These are phyloP conservation scores for Tetraselmis chui DNA, from an alignment of 139 green algal genomes.

Conservation along the genomic window DNA sequence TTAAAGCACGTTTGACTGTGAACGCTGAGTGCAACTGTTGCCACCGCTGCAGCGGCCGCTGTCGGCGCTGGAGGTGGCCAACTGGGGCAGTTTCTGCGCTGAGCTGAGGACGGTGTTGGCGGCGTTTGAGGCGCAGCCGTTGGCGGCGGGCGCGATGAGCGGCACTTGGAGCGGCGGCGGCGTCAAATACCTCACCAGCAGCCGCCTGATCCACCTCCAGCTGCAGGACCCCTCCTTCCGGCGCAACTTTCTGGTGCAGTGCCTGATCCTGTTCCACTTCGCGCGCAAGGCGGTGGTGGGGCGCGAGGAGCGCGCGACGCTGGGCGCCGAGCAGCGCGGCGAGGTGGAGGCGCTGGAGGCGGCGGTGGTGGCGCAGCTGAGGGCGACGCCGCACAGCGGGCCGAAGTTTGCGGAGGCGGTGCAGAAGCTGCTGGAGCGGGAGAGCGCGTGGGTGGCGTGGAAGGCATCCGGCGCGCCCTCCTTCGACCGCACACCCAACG, in stretches of 20 bases:
- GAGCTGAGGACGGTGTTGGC: slow-evolving; percentile 2
- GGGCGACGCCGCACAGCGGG: slow-evolving; percentile 36
- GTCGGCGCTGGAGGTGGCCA: not conserved
- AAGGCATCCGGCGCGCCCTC: slow-evolving; percentile 24
- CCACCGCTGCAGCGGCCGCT: not conserved
- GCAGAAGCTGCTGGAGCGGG: slow-evolving; percentile 29
- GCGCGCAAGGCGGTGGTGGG: slow-evolving; percentile 13
- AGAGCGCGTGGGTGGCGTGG: slow-evolving; percentile 41
- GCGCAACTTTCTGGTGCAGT: slow-evolving; percentile 67
- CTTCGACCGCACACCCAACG: not conserved
- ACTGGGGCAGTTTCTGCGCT: not conserved
- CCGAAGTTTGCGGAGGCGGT: slow-evolving; percentile 27
- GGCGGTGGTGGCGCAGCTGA: slow-evolving; percentile 21
- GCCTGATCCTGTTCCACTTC: slow-evolving; percentile 29
- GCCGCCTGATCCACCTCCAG: slow-evolving; percentile 67
- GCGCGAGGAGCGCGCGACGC: slow-evolving; percentile 8
- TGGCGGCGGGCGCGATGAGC: not conserved
- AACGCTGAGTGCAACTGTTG: too few relatives aligned
- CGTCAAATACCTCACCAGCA: slow-evolving; percentile 73
- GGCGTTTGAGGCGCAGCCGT: slow-evolving; percentile 12
- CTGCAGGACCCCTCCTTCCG: slow-evolving; percentile 64
- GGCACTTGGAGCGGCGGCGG: not conserved
- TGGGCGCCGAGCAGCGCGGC: slow-evolving; percentile 11
- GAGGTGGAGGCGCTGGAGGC: slow-evolving; percentile 10
- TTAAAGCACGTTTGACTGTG: too few relatives aligned